A percentile compares a stretch with the other conserved stretches of the same genome.
phyloP scores from a whole-genome alignment of 768 basidiomycete species.

The Hydnum rufescens region DNA sequence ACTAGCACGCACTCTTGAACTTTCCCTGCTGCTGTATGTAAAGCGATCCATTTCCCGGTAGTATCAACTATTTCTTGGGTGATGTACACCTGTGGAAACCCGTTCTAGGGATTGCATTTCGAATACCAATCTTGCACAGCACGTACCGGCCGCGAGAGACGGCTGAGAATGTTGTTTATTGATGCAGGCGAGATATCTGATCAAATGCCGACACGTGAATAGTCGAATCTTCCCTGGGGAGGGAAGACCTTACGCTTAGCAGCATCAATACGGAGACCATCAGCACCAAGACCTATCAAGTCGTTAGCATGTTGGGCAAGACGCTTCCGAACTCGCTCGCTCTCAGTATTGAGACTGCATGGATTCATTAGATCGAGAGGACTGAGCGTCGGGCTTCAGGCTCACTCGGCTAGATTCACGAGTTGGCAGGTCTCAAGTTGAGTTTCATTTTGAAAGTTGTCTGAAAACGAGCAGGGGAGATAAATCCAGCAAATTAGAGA shows the following conservation, averaged over 20 bases:
- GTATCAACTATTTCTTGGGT: not conserved
- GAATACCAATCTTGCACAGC: not conserved
- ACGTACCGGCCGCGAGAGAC: not conserved
- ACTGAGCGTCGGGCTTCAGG: not conserved
- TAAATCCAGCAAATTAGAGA: not conserved
- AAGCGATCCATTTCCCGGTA: not conserved
- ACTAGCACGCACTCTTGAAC: not conserved
- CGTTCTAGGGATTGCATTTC: too few relatives aligned
- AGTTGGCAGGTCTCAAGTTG: constrained; percentile 39
- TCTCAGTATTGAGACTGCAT: constrained; percentile 35
- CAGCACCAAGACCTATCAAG: constrained; percentile 35
- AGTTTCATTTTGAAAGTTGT: constrained; percentile 29
- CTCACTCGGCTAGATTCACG: constrained; percentile 32
- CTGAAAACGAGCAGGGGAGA: constrained; percentile 22
- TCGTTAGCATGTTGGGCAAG: constrained; percentile 42
- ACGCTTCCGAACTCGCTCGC: constrained; percentile 34
- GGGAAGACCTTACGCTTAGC: constrained; percentile 16
- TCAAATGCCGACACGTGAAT: not conserved
- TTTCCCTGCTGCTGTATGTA: not conserved
- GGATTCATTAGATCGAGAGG: too few relatives aligned
- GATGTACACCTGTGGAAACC: not conserved
- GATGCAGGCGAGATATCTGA: not conserved
- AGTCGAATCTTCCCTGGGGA: not conserved
- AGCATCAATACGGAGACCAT: constrained; percentile 39
- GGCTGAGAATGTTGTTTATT: not conserved